These are phyloP conservation scores for Oldenlandia corymbosa DNA, from an alignment of 257 asterid species.

Conservation along the genomic window DNA sequence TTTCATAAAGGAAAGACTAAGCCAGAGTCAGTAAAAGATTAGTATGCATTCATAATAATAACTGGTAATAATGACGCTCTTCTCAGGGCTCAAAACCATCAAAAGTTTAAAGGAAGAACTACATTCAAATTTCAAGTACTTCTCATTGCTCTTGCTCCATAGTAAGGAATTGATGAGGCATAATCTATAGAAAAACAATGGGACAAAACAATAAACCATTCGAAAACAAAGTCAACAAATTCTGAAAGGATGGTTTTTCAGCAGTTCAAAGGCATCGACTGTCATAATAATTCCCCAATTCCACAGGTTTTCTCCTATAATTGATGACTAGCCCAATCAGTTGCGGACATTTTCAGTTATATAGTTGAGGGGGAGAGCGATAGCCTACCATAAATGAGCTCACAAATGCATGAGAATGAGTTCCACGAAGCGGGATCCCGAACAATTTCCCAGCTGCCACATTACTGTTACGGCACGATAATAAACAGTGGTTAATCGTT, in stretches of 20 bases:
- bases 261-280: not conserved
- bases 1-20: too few relatives aligned
- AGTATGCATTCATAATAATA: not conserved
- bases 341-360: not conserved
- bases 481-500: conserved; percentile 8
- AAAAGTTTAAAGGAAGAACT: not conserved
- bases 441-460: conserved; percentile 97
- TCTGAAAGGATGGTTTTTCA: not conserved
- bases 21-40: too few relatives aligned
- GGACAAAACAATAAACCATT: too few relatives aligned
- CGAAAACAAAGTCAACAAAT: not conserved
- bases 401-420: conserved; percentile 98
- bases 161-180: too few relatives aligned
- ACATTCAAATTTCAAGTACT: not conserved
- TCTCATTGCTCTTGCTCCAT: not conserved
- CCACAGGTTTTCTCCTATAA: not conserved
- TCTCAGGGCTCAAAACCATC: not conserved
- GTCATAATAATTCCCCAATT: not conserved
- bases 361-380: conserved; percentile 1
- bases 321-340: not conserved
- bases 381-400: conserved; percentile 87
- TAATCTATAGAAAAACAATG: too few relatives aligned
- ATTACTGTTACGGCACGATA: conserved; percentile 57
- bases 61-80: not conserved
- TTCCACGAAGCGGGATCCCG: conserved; percentile 98